These are phyloP conservation scores for Meredithiella fracta DNA, from an alignment of 2,329 filamentous ascomycete genomes.

Conservation along the genomic window DNA sequence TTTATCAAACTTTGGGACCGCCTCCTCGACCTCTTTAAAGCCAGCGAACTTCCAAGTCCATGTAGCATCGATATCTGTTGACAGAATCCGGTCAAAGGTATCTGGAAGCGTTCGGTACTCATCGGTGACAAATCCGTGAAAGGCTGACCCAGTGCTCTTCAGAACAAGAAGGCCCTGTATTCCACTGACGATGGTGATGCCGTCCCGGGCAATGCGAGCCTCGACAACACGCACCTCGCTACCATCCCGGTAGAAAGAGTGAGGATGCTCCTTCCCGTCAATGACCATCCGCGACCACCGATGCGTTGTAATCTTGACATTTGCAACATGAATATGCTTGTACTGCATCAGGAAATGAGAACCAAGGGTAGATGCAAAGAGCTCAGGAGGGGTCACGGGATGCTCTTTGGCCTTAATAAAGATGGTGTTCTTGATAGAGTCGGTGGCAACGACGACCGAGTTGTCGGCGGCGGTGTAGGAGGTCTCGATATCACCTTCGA, in stretches of 20 bases:
- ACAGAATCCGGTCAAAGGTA: conserved; percentile 88
- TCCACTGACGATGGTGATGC: conserved; percentile 59
- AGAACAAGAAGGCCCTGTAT: conserved; percentile 74
- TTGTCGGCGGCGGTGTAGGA: conserved; percentile 93
- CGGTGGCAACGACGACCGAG: conserved; percentile 84
- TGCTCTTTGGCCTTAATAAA: conserved; percentile 92
- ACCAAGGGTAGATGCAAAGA: conserved; percentile 72
- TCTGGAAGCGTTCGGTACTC: conserved; percentile 84
- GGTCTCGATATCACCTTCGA: conserved; percentile 79
- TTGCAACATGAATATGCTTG: conserved; percentile 68
- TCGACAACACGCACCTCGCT: conserved; percentile 75
- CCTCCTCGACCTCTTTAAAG: conserved; percentile 49
- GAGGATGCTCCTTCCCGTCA: conserved; percentile 79
- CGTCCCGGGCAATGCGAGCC: conserved; percentile 49
- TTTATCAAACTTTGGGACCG: conserved; percentile 53
- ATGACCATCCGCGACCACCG: conserved; percentile 81
- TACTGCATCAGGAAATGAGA: conserved; percentile 82
- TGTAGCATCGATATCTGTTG: conserved; percentile 72
- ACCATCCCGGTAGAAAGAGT: conserved; percentile 85
- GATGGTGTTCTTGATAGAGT: conserved; percentile 95
- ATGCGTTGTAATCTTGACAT: conserved; percentile 69
- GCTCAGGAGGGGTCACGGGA: conserved; percentile 81
- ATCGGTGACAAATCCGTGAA: conserved; percentile 85
- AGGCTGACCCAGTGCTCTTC: conserved; percentile 91
- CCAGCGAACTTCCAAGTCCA: conserved; percentile 74